Base-by-base conservation (phyloP, 2,329 filamentous ascomycete genomes). In the Calonectria leucothoes region DNA sequence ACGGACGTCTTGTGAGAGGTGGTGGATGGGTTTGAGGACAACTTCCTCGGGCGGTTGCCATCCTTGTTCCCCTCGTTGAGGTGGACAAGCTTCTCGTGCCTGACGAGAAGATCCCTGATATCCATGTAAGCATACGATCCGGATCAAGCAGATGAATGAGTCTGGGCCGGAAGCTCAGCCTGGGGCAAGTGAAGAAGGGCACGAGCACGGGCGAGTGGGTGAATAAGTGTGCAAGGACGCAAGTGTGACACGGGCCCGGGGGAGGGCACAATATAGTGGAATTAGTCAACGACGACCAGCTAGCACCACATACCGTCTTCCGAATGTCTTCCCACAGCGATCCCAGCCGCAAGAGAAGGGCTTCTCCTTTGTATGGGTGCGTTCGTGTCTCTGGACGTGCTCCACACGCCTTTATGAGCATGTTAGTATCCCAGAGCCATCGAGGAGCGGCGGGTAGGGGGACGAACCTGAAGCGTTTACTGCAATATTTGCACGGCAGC, bases 301-400 rank as follows among this genome's bases (percentile, higher is more conserved):
- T 64, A 77, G 73, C 61, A 75, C 69, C 76, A 87, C 90, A 87
- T 82, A 92, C 90, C 90, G 87, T 85, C 91, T 85, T 80, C 90
- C 90, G 84, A 92, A 92, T 2, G 88, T 91, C 84, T 92, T 92
- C 63, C 90, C 90, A 83, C 91, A 92, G 51, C 88, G 87, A 80
- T 88, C 87, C 89, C 90, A 91, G 74, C 80, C 85, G 78, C 91
- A 92, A 65, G 88, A 87, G 80, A 92, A 92, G 11, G 91, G 91
- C 82, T 92, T 92, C 83, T 92, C 91, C 79, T 92, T 92, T 77
- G 91, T 92, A 83, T 92, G 91, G 39, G 90, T 92, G 75, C 90
- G 87, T 82, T 92, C 90, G 82, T 92, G 91, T 81, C 91, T 87
- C 82, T 92, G 90, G 67, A 92, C 89, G 83, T 92, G 91, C 82